Conservation (phyloP, 176 grass and related monocot species). For the Oryza glumipatula region DNA sequence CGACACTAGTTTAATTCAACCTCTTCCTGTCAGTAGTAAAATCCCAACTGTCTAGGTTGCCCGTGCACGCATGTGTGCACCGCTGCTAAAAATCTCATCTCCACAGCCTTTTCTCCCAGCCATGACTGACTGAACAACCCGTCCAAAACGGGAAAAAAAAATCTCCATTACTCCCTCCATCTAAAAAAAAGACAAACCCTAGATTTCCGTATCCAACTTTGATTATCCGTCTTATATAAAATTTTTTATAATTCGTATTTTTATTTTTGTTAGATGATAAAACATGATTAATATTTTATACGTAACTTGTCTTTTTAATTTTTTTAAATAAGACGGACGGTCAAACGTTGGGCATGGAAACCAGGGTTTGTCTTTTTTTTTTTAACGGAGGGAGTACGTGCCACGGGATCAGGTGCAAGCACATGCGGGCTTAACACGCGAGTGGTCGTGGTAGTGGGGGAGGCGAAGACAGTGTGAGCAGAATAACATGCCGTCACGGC, state of each 20-base stretch:
- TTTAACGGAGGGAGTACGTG: not conserved
- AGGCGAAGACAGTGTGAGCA: slow-evolving; percentile 1
- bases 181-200: no score
- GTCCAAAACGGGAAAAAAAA: not conserved
- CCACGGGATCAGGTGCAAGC: slow-evolving; percentile 26
- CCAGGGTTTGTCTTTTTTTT: no score
- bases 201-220: no score
- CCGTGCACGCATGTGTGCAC: not conserved
- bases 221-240: no score
- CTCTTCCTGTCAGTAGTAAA: not conserved
- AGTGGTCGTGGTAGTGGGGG: not conserved
- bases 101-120: not conserved
- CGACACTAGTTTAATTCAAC: slow-evolving; percentile 39
- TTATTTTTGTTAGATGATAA: no score
- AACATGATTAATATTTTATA: no score
- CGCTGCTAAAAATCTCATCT: not conserved
- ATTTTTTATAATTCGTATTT: no score
- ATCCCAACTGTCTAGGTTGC: slow-evolving; percentile 29
- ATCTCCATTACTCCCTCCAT: no score
- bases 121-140: not conserved
- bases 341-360: no score
- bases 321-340: no score
- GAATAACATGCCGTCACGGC: not conserved
- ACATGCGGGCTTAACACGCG: slow-evolving; percentile 42
- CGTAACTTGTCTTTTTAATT: no score